phyloP scores from a whole-genome alignment of 768 basidiomycete species.

The Gautieria morchelliformis region DNA sequence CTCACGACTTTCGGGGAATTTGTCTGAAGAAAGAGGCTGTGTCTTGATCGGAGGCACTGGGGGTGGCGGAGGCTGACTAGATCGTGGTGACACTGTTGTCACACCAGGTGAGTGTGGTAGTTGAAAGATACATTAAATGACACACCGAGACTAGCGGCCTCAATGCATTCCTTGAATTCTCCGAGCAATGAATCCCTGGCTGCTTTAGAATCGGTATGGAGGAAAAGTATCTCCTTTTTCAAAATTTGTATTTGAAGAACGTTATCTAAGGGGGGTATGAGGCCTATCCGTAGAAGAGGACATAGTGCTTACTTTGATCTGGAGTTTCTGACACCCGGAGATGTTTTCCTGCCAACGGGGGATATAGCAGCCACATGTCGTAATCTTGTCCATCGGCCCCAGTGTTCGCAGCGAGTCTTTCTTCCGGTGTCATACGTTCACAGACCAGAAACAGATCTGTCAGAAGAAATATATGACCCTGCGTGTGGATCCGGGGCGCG shows the following conservation, averaged over 20 bases:
- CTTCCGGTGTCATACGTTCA: slow-evolving; percentile 68
- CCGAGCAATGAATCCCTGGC: slow-evolving; percentile 52
- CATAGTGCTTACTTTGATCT: slow-evolving; percentile 38
- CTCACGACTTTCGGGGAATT: slow-evolving; percentile 10
- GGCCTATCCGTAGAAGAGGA: not conserved
- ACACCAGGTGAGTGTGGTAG: not conserved
- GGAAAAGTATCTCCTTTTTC: slow-evolving; percentile 72
- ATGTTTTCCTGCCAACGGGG: slow-evolving; percentile 92
- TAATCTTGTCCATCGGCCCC: slow-evolving; percentile 41
- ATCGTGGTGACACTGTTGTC: slow-evolving; percentile 45
- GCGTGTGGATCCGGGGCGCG: slow-evolving; percentile 59
- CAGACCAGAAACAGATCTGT: slow-evolving; percentile 90
- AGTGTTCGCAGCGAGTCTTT: slow-evolving; percentile 34
- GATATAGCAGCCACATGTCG: slow-evolving; percentile 91
- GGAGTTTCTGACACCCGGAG: slow-evolving; percentile 56
- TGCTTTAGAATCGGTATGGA: slow-evolving; percentile 51
- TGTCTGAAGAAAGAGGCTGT: slow-evolving; percentile 9
- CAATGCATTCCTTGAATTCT: slow-evolving; percentile 78
- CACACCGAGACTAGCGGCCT: slow-evolving; percentile 68
- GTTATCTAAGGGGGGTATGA: slow-evolving; percentile 40
- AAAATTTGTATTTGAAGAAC: slow-evolving; percentile 72
- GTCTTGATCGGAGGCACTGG: slow-evolving; percentile 41
- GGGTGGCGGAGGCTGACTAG: slow-evolving; percentile 53
- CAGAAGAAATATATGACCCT: slow-evolving; percentile 80
- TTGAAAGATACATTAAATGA: slow-evolving; percentile 5